Conservation (phyloP, 1,284 basidiomycete genomes). For the Leccinum ponderosum region DNA sequence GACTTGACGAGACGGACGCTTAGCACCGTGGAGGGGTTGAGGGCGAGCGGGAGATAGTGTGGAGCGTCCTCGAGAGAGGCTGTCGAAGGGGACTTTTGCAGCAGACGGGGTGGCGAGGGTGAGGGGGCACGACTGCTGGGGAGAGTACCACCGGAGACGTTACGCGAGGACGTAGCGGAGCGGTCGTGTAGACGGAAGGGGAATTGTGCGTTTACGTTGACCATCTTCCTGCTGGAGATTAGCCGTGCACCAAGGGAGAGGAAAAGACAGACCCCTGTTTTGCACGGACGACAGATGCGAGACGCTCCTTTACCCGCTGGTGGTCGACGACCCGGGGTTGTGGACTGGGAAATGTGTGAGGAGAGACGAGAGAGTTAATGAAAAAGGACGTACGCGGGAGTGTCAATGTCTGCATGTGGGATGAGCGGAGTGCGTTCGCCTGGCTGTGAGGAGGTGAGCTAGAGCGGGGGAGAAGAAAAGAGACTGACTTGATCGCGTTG, state of each 20-base stretch:
- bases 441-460: conserved; percentile 15
- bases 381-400: conserved; percentile 22
- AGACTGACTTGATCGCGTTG: conserved; percentile 19
- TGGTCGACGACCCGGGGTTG: conserved; percentile 45
- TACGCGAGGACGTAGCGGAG: conserved; percentile 40
- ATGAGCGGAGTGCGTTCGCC: conserved; percentile 32
- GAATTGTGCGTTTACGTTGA: conserved; percentile 60
- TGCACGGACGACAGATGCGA: conserved; percentile 58
- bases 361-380: background rate
- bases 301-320: conserved; percentile 52
- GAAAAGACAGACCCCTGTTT: conserved; percentile 57
- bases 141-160: conserved; percentile 28
- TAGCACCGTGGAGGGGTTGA: conserved; percentile 10
- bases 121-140: conserved; percentile 23
- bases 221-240: conserved; percentile 59
- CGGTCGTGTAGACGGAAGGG: conserved; percentile 64
- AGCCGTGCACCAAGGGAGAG: background rate
- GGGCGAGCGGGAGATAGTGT: conserved; percentile 12
- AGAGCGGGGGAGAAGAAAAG: rapidly evolving
- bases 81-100: conserved; percentile 22
- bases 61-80: conserved; percentile 26
- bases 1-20: conserved; percentile 28
- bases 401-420: conserved; percentile 25
- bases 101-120: conserved; percentile 18
- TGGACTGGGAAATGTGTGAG: conserved; percentile 19